Conservation (phyloP, 805 yeast genomes). For the Cyberlindnera americana region DNA sequence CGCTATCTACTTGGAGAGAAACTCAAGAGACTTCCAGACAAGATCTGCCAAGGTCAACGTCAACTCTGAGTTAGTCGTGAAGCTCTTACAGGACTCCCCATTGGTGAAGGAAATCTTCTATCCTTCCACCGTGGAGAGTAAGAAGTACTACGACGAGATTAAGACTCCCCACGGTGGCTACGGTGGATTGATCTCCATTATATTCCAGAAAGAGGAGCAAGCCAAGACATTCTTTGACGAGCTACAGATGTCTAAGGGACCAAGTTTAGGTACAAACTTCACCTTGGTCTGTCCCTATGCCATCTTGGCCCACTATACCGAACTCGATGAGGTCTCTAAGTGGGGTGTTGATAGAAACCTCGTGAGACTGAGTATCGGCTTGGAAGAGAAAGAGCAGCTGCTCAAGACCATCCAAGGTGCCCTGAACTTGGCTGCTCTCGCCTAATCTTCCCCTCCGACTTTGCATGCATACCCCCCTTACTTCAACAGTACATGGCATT, state of each 20-base stretch:
- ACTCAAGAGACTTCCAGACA: constrained; percentile 80
- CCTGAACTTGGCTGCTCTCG: constrained; percentile 21
- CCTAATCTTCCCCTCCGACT: constrained; percentile 2
- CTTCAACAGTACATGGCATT: constrained; percentile 11
- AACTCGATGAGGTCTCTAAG: constrained; percentile 70
- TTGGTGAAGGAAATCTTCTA: constrained; percentile 65
- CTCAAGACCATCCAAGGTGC: constrained; percentile 19
- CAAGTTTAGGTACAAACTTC: constrained; percentile 86
- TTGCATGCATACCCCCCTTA: constrained; percentile 2
- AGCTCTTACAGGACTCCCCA: constrained; percentile 43
- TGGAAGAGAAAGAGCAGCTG: constrained; percentile 67
- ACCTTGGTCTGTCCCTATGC: constrained; percentile 89
- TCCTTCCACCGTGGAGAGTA: constrained; percentile 57
- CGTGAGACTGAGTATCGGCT: constrained; percentile 79
- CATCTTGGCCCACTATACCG: constrained; percentile 78
- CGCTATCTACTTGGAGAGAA: constrained; percentile 86
- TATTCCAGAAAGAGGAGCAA: constrained; percentile 58
- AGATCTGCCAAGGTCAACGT: constrained; percentile 53
- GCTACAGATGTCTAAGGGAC: constrained; percentile 75
- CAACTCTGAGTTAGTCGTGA: constrained; percentile 52
- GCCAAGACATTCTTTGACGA: constrained; percentile 76
- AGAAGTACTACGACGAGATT: constrained; percentile 64
- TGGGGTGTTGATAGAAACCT: constrained; percentile 82
- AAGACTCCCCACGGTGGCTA: constrained; percentile 76
- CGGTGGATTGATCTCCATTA: constrained; percentile 79